Evolutionary conservation across 257 asterid species (phyloP), one percentile per base, ranked within the genome.

Genomic region (Penstemon davidsonii): DNA sequence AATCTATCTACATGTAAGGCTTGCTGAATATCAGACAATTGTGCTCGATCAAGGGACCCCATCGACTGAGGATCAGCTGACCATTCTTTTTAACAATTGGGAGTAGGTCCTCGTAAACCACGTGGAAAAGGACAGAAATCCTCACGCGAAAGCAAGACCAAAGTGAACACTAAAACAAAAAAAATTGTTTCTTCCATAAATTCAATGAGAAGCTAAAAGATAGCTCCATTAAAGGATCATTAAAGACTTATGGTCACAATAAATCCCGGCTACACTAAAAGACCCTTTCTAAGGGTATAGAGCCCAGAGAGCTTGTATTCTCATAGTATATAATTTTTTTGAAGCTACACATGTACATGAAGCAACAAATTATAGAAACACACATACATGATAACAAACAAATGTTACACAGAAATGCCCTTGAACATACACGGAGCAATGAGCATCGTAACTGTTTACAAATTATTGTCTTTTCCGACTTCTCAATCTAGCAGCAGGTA

Each of bases 341-440:
- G 83, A 73, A 76, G 70, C 76, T 74, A 69, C 74, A 74, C 37
- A 73, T 80, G 15, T 77, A 64, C 67, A 62, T 19, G 13, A 65
- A 62, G 59, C 39, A 25, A 74, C 71, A 67, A 56, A 73, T 72
- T 55, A 60, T 52, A 68, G 37, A 37, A 69, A 74, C 76, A 67
- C 68, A 55, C 66, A 55, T 70, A 72, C 57, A 58, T 49, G 19
- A 46, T 45, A 65, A 60, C 59, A 57, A 44, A 47, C 49, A 59
- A 77, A 66, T 62, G 59, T 69, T 53, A 62, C 65, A 67, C 56
- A 0, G 7, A 36, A 63, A 62, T 64, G 63, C 43, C 47, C 40
- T 67, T 66, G 63, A 60, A 50, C 76, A 64, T 52, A 70, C 61
- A 51, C 54, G 39, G 43, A 73, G 73, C 67, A 56, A 76, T 60